These are phyloP conservation scores for Pestalotiopsis sp. DNA, from an alignment of 2,329 filamentous ascomycete genomes.

Conservation along the genomic window DNA sequence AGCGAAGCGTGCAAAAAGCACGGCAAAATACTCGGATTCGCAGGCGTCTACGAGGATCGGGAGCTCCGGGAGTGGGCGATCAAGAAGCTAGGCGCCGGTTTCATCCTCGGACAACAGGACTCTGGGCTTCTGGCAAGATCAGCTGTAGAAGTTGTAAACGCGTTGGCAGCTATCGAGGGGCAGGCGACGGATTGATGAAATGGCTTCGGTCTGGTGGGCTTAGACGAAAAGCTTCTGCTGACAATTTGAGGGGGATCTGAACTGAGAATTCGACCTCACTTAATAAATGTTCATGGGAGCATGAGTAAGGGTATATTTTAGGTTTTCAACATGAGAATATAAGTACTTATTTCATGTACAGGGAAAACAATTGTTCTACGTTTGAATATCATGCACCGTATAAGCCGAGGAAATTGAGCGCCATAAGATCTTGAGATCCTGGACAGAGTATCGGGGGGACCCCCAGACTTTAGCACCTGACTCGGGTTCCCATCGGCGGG, in stretches of 20 bases:
- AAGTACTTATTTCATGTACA: no score
- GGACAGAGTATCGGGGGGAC: no score
- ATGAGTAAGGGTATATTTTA: no score
- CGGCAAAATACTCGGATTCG: slow-evolving; percentile 1
- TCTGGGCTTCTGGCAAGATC: neutral
- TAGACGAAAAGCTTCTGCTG: neutral
- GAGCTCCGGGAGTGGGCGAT: neutral
- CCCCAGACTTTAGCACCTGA: no score
- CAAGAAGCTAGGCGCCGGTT: neutral
- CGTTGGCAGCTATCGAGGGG: neutral
- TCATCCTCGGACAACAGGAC: neutral
- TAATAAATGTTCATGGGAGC: neutral
- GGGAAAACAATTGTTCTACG: no score
- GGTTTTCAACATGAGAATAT: no score
- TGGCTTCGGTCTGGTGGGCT: neutral
- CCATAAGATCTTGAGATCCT: no score
- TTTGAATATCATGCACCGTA: no score
- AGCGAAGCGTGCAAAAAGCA: neutral
- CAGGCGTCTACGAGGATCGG: slow-evolving; percentile 28
- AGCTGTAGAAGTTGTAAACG: neutral
- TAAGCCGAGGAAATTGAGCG: no score
- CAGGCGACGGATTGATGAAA: neutral
- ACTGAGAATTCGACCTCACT: neutral
- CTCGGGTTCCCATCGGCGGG: no score
- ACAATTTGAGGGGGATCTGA: neutral